Base-by-base conservation (phyloP, 2,329 filamentous ascomycete species). In the Acrocalymma vagum region DNA sequence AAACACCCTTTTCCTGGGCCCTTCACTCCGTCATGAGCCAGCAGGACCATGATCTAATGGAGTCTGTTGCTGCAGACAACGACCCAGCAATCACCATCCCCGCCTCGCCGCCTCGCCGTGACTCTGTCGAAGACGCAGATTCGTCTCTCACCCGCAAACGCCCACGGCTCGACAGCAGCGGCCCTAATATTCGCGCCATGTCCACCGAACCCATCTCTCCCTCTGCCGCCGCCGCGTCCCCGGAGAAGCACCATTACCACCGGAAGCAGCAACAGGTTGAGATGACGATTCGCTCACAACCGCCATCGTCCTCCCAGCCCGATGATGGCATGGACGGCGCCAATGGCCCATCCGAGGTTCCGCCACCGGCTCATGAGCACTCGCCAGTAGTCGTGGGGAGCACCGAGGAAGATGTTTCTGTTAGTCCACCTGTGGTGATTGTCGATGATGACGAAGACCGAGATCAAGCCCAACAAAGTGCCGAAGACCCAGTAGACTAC, bases 71-170 rank as follows among this genome's bases (percentile, higher is more conserved):
- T 51, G 53, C 58, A 55, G 53, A 60, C 61, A n/a, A n/a, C n/a
- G 55, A 59, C 45, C 50, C 50, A 53, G 56, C 61, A 55, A 60
- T 44, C 56, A 58, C 55, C 44, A 51, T 54, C 51, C 58, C 60
- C 48, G 57, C 62, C 39, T 63, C 62, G 48, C 66, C 65, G 51
- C 62, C 64, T 14, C 66, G 66, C 48, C 73, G 73, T 60, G 69
- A 76, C 50, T 65, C 68, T 42, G 67, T 68, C 45, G 72, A 71
- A 57, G 73, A 77, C 63, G 69, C 70, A 39, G 69, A 75, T 55
- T 61, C 68, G 35, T 71, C 71, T 23, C 65, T 71, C 41, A 70
- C 72, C 21, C 72, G 74, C 58, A 78, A 77, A 65, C 71, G 73
- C 57, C 73, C 72, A 44, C 58, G 65, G 30, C 56, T 67, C 35